These are phyloP conservation scores for Cryptosporidium sp. DNA, from an alignment of 169 alveolate genomes.

Conservation along the genomic window DNA sequence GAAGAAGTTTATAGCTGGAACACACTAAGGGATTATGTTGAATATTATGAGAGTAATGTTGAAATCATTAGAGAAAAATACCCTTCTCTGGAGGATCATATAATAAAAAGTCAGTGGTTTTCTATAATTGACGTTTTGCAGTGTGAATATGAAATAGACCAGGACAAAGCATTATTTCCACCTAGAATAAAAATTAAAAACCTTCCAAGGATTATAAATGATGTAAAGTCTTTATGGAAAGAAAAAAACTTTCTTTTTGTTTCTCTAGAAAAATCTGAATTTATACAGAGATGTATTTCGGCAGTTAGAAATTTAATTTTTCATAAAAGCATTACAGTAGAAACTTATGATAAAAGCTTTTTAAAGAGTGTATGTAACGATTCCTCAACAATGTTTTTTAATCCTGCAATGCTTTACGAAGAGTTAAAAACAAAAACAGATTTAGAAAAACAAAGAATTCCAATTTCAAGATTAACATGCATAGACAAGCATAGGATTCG, in stretches of 20 bases:
- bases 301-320: constrained; percentile 39
- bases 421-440: constrained; percentile 36
- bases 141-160: constrained; percentile 40
- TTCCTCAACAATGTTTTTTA: constrained; percentile 36
- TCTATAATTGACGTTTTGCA: constrained; percentile 39
- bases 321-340: constrained; percentile 27
- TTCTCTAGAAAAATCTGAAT: constrained; percentile 25
- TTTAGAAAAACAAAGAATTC: constrained; percentile 46
- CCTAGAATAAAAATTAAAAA: constrained; percentile 38
- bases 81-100: constrained; percentile 53
- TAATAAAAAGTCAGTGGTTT: constrained; percentile 59
- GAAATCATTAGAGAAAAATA: constrained; percentile 20
- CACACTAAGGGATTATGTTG: constrained; percentile 49
- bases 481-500: constrained; percentile 58
- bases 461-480: constrained; percentile 48
- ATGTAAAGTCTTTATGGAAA: constrained; percentile 32
- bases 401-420: constrained; percentile 68
- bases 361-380: constrained; percentile 65
- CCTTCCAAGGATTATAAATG: constrained; percentile 32
- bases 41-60: constrained; percentile 26
- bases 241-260: constrained; percentile 22
- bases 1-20: constrained; percentile 49
- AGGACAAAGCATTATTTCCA: constrained; percentile 9
- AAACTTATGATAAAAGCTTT: constrained; percentile 28
- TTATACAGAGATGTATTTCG: constrained; percentile 23